Percentiles rank a stretch among this genome's conserved stretches.
These are phyloP conservation scores for Scleroderma citrinum DNA, from an alignment of 768 basidiomycete species.

Conservation along the genomic window DNA sequence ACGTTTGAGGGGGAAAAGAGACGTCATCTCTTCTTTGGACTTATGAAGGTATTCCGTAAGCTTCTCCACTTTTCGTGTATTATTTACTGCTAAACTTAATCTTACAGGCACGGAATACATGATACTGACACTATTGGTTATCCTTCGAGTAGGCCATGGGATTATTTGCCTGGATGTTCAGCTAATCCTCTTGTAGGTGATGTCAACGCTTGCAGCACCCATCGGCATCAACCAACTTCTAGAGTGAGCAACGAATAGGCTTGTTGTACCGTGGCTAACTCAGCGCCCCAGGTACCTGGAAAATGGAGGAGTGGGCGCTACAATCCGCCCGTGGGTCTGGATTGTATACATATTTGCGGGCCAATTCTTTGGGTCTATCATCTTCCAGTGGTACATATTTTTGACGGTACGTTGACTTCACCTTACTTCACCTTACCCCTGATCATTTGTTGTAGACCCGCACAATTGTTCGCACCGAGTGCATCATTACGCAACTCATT, in stretches of 20 bases:
- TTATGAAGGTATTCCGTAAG: constrained; percentile 10
- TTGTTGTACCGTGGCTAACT: not conserved
- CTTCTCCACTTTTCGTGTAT: not conserved
- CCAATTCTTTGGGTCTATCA: constrained; percentile 36
- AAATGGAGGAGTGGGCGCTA: constrained; percentile 39
- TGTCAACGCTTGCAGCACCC: constrained; percentile 22
- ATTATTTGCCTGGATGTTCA: not conserved
- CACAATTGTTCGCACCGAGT: constrained; percentile 43
- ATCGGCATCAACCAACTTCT: constrained; percentile 29
- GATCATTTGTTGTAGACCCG: constrained; percentile 28
- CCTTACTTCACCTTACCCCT: constrained; percentile 2
- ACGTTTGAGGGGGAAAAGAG: constrained; percentile 11
- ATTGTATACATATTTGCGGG: constrained; percentile 46
- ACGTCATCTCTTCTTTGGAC: constrained; percentile 11
- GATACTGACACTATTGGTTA: constrained; percentile 3
- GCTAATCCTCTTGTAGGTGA: constrained; percentile 4
- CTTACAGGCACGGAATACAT: constrained; percentile 4
- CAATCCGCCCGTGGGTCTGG: constrained; percentile 67
- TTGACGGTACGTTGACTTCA: constrained; percentile 14
- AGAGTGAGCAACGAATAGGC: constrained; percentile 10
- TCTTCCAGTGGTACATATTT: constrained; percentile 51
- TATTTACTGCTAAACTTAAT: not conserved
- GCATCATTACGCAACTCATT: constrained; percentile 45
- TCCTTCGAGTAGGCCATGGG: constrained; percentile 2
- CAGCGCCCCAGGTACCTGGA: constrained; percentile 51